Conservation (phyloP, 139 green algal species). For the Chlorokybus atmophyticus region DNA sequence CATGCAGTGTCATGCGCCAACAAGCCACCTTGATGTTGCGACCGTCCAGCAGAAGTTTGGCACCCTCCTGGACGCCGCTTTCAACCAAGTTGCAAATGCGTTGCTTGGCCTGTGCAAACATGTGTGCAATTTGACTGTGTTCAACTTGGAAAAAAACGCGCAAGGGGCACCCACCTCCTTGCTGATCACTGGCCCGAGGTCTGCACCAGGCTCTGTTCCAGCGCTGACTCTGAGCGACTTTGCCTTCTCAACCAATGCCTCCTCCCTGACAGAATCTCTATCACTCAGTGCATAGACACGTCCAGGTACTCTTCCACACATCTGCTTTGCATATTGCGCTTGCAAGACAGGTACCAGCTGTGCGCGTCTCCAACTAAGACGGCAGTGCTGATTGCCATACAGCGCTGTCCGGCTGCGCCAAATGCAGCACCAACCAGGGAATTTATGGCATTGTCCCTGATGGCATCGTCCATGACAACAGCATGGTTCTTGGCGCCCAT, state of each 20-base stretch:
- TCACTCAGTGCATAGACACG: background rate
- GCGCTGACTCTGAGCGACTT: conserved; percentile 56
- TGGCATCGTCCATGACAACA: conserved; percentile 84
- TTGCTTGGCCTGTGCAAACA: conserved; percentile 15
- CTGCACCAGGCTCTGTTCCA: conserved; percentile 55
- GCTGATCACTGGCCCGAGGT: conserved; percentile 83
- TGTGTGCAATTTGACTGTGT: no score
- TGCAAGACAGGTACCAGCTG: conserved; percentile 11
- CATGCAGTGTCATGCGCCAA: background rate
- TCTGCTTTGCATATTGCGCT: background rate
- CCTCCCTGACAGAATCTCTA: conserved; percentile 13
- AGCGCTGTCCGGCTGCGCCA: conserved; percentile 88
- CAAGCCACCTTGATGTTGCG: conserved; percentile 15
- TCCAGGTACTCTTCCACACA: background rate
- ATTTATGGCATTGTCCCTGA: conserved; percentile 53
- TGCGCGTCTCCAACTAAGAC: conserved; percentile 66
- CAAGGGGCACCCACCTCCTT: conserved; percentile 22
- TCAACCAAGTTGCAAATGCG: conserved; percentile 58
- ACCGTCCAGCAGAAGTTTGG: conserved; percentile 58
- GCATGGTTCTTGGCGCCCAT: conserved; percentile 96
- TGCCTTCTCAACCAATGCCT: conserved; percentile 50
- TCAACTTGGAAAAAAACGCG: conserved; percentile 15
- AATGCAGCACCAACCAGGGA: conserved; percentile 76
- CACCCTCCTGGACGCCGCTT: conserved; percentile 47
- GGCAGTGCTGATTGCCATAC: conserved; percentile 85